Evolutionary conservation across 2,329 filamentous ascomycete genomes (phyloP), one percentile per base, ranked within the genome.

Genomic region (Teratosphaeria gauchensis): DNA sequence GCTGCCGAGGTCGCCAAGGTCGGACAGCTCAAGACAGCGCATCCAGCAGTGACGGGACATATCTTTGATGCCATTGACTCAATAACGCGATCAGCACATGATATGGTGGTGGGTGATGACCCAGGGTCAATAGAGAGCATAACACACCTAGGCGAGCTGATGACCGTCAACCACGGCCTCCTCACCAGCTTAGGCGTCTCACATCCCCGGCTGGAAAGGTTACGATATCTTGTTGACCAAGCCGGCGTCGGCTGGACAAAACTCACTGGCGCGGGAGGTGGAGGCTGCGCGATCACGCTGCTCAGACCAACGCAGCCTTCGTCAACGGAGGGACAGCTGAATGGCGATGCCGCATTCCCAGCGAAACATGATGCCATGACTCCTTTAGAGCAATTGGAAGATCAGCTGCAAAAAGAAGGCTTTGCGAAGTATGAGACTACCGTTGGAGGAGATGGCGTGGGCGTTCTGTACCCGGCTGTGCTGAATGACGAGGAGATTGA

Each of bases 161-260:
- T 97, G 80, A 86, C 85, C 14, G 87, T 99, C 67, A 99, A 99
- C 71, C 94, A 99, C 71, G 94, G 92, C 28, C 80, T 97, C 52
- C 80, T 99, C 24, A 87, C 90, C n/a, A 87, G 91, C 0, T 78
- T 99, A 2, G 94, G 94, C 7, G 94, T 97, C 31, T 97, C 92
- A 1, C 94, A 99, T 73, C 95, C 94, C 0, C 86, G 91, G 53
- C 81, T 99, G 30, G 94, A 99, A 75, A 85, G 92, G 33, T 86
- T 99, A 66, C 85, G 94, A 62, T 92, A 96, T 75, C 78, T 99
- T 30, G 88, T 95, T 54, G 92, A 99, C 65, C 85, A 94, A 66
- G 84, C 90, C 58, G 88, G 87, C 48, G 88, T 96, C 58, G 94
- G 94, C 32, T 99, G 92, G 92, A 96, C 94, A 12, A 99, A 99